Evolutionary conservation across 495 filamentous ascomycete species (phyloP).

Genomic region (Penicillium waksmanii): DNA sequence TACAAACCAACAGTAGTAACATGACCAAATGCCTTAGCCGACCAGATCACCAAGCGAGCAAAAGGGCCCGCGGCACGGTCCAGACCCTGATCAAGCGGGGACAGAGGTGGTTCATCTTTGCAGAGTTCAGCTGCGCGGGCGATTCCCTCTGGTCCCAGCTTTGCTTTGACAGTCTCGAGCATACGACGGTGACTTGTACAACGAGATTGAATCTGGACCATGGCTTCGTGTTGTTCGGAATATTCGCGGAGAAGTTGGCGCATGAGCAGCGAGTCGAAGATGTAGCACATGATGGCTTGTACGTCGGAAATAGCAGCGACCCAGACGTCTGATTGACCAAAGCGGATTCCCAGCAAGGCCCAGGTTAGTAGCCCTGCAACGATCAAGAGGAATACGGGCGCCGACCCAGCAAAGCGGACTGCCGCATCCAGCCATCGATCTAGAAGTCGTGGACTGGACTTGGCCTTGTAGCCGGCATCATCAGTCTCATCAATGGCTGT

Average conservation of each 20-base stretch:
- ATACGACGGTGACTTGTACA: constrained; percentile 34
- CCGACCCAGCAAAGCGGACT: constrained; percentile 33
- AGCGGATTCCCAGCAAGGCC: constrained; percentile 36
- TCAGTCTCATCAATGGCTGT: neutral
- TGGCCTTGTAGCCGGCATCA: constrained; percentile 18
- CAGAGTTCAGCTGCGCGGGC: constrained; percentile 8
- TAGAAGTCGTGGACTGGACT: constrained; percentile 23
- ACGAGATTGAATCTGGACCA: constrained; percentile 37
- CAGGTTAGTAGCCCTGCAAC: constrained; percentile 28
- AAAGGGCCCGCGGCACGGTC: constrained; percentile 19
- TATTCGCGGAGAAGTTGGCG: constrained; percentile 40
- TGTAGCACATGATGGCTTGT: constrained; percentile 42
- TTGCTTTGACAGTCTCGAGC: constrained; percentile 25
- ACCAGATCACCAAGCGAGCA: constrained; percentile 22
- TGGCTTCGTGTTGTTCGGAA: constrained; percentile 25
- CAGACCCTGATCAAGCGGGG: constrained; percentile 18
- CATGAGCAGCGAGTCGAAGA: constrained; percentile 44
- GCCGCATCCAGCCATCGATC: constrained; percentile 39
- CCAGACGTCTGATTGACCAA: constrained; percentile 36
- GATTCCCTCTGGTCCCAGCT: constrained; percentile 21
- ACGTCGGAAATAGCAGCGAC: constrained; percentile 41
- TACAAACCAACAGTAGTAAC: constrained; percentile 30
- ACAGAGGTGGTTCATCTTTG: constrained; percentile 11
- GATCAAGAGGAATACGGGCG: constrained; percentile 31
- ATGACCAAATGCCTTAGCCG: constrained; percentile 33